Base-by-base conservation (phyloP, 257 asterid species). In the Solanum lycopersicoides region DNA sequence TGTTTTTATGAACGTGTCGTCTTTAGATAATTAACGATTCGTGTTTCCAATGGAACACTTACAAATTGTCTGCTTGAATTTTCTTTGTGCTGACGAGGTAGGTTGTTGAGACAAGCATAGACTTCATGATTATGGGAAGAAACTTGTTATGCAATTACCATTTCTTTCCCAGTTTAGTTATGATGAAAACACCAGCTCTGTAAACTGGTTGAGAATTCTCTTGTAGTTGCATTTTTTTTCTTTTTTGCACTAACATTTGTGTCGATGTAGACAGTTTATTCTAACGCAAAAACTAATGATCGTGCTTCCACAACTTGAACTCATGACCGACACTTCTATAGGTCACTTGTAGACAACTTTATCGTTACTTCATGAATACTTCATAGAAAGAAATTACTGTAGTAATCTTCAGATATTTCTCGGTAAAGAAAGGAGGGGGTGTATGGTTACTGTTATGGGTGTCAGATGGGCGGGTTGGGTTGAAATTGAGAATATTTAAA, bases 331-430 rank as follows among this genome's bases (percentile, higher is more conserved):
- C 3, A 41, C 63, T 37, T 7, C 39, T 37, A 5, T 37, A 66
- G 0, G 2, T 6, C 1, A 25, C 9, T n/a, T 9, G 4, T 10
- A 66, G 10, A 66, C 4, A 66, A 66, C 0, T 0, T 25, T 25
- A 12, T 3, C 3, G 1, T 12, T 65, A 23, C 4, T 65, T 6
- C 73, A 65, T 4, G 72, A 34, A 25, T 5, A 0, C 1, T 9
- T 18, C 5, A 7, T 20, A 8, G 7, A 56, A 56, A 56, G 7
- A 21, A 56, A 56, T 56, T 56, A 21, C 7, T 53, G 23, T 53
- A n/a, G 18, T 65, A 25, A 25, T 47, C 25, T 65, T 65, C 25
- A 21, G 25, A 21, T 59, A 59, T 8, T 35, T 35, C 7, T 35
- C 1, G 39, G 7, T 37, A 37, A 1, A 37, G 39, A 37, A 37